phyloP scores from a whole-genome alignment of 352 stramenopile species.

The Pythium coloratum region DNA sequence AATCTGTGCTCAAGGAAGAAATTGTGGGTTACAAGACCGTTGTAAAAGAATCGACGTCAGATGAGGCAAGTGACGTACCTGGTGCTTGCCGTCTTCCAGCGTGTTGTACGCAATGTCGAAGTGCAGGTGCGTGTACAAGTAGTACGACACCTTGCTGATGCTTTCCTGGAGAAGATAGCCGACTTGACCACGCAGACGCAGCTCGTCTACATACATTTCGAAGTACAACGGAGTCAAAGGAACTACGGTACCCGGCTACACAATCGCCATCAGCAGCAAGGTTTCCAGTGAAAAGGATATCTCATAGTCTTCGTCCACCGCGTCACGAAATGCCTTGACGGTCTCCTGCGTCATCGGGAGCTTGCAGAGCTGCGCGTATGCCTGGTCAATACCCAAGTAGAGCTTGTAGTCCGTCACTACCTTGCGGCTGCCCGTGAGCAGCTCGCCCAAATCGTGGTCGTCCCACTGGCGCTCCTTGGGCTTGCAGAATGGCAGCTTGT shows the following conservation, averaged over 20 bases:
- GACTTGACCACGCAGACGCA: slow-evolving; percentile 96
- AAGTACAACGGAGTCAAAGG: slow-evolving; percentile 61
- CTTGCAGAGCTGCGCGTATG: slow-evolving; percentile 91
- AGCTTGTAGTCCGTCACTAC: slow-evolving; percentile 84
- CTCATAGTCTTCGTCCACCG: slow-evolving; percentile 97
- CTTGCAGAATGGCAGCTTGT: slow-evolving; percentile 96
- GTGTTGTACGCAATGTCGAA: slow-evolving; percentile 95
- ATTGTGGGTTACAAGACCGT: background rate
- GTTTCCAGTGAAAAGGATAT: slow-evolving; percentile 39
- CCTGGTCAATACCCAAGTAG: slow-evolving; percentile 79
- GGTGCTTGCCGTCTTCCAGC: slow-evolving; percentile 75
- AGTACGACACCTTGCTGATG: slow-evolving; percentile 79
- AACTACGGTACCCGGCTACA: background rate
- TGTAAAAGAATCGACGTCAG: background rate
- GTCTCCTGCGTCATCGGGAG: slow-evolving; percentile 73
- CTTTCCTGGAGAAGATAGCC: slow-evolving; percentile 84
- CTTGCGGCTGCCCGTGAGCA: slow-evolving; percentile 95
- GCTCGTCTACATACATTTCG: slow-evolving; percentile 98
- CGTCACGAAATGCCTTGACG: slow-evolving; percentile 91
- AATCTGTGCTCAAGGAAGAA: slow-evolving; percentile 36
- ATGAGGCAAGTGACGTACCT: slow-evolving; percentile 30
- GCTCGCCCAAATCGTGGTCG: slow-evolving; percentile 92
- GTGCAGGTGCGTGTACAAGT: slow-evolving; percentile 95
- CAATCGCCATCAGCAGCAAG: background rate
- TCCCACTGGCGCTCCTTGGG: slow-evolving; percentile 83